Base-by-base conservation (phyloP, 164 flowering plant species). In the Cinnamomum micranthum region DNA sequence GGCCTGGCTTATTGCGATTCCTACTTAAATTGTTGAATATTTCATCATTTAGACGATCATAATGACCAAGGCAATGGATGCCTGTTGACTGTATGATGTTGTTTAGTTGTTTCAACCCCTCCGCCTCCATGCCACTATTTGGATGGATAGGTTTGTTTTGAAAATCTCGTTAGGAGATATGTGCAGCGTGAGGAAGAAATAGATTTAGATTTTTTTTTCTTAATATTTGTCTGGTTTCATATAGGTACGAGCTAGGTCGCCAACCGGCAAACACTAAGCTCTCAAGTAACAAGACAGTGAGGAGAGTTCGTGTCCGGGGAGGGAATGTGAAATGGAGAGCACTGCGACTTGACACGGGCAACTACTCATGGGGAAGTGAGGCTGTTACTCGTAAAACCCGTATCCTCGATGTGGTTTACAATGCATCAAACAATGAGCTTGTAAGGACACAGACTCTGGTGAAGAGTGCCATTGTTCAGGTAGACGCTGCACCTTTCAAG, bases 291-390 rank as follows among this genome's bases (percentile, higher is more conserved):
- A 81, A 81, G 73, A 81, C 83, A 23, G 81, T 81, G 67, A 78
- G 79, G 71, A 81, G 77, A 62, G 74, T 81, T 23, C 71, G 83
- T 41, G 83, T 81, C 1, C 70, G 83, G 31, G 83, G 83, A 69
- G 83, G 83, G 5, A 78, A 81, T 63, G 81, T 78, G 69, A 81
- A 81, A 31, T 78, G 81, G 81, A 81, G 83, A 73, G 81, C 83
- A 23, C 77, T 78, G 19, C 60, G 83, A 20, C 73, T 81, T 76
- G 83, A 78, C 58, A 78, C 81, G 1, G 84, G 84, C 0, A 81
- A 81, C 50, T 81, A 63, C 71, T 81, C 84, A 3, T 81, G 84
- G 84, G 83, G 80, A 14, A 81, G 83, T 65, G 83, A 81, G 76
- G 74, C 77, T 2, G 79, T 81, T 24, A 81, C 83, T 12, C 78